Conservation (phyloP, 1,284 basidiomycete genomes). For the Leucoagaricus sp. region DNA sequence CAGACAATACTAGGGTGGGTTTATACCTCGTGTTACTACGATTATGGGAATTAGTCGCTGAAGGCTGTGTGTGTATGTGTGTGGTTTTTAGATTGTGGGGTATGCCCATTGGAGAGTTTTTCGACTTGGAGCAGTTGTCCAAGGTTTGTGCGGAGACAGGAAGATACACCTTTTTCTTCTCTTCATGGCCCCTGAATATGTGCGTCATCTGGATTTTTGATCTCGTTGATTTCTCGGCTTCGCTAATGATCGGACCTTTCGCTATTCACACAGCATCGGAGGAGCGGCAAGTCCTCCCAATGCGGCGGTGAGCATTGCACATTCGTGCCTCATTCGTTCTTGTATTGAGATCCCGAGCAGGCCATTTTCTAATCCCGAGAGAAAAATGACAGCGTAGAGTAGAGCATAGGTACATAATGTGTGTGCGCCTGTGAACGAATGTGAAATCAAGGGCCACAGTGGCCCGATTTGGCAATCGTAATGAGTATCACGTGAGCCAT, state of each 20-base stretch:
- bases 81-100: conserved; percentile 1
- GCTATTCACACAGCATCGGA: conserved; percentile 49
- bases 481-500: conserved; percentile 10
- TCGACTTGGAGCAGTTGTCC: conserved; percentile 66
- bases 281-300: conserved; percentile 70
- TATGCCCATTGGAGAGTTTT: conserved; percentile 55
- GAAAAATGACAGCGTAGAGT: neutral
- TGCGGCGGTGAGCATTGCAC: conserved; percentile 60
- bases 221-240: neutral
- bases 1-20: conserved; percentile 64
- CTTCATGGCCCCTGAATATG: conserved; percentile 75
- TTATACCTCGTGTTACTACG: neutral
- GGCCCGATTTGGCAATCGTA: conserved; percentile 12
- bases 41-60: conserved; percentile 26
- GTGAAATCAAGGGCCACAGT: conserved; percentile 3
- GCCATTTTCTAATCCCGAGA: conserved; percentile 11
- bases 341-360: neutral
- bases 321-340: neutral
- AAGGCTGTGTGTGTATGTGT: conserved; percentile 33
- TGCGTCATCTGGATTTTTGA: conserved; percentile 31
- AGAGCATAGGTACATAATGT: neutral
- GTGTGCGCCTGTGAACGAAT: neutral
- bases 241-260: conserved; percentile 2
- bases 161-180: conserved; percentile 72
- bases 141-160: conserved; percentile 55